Percentiles rank a stretch among this genome's conserved stretches.
These are phyloP conservation scores for Capillidium rhysosporum DNA, from an alignment of 371 early-diverging fungal genomes.

Conservation along the genomic window DNA sequence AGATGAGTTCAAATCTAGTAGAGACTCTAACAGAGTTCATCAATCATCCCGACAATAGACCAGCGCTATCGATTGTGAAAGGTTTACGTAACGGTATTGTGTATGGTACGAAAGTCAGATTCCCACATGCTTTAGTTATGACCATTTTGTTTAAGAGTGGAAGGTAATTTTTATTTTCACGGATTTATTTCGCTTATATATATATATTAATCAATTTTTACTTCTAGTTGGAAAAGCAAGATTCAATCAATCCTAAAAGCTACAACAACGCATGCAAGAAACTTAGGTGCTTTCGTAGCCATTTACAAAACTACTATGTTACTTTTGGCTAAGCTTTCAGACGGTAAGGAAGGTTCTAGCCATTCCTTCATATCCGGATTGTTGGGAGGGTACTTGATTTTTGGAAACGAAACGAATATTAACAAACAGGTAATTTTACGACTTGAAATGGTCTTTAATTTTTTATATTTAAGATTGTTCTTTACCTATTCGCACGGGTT, in stretches of 20 bases:
- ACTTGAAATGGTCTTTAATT: background rate
- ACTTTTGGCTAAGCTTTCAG: constrained; percentile 36
- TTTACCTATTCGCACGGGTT: constrained; percentile 86
- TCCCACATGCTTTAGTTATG: constrained; percentile 97
- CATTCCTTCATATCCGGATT: constrained; percentile 84
- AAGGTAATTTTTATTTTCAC: constrained; percentile 29
- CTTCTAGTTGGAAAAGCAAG: constrained; percentile 40
- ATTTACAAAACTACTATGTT: constrained; percentile 83
- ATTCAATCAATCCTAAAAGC: constrained; percentile 54
- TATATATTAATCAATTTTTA: background rate
- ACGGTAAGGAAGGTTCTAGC: constrained; percentile 45
- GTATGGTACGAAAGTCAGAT: constrained; percentile 89
- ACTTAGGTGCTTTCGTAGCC: constrained; percentile 78
- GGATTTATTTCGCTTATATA: background rate
- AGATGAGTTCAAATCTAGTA: background rate
- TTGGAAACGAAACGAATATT: constrained; percentile 82
- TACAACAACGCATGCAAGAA: constrained; percentile 74
- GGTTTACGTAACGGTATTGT: constrained; percentile 91
- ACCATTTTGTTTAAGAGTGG: constrained; percentile 80
- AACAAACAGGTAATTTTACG: constrained; percentile 66
- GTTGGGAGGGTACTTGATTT: constrained; percentile 89
- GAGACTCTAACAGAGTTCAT: constrained; percentile 16
- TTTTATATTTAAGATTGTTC: constrained; percentile 44
- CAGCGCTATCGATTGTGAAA: constrained; percentile 70
- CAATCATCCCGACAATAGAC: constrained; percentile 53